These are phyloP conservation scores for Myxozyma neglecta DNA, from an alignment of 805 yeast genomes.

Conservation along the genomic window DNA sequence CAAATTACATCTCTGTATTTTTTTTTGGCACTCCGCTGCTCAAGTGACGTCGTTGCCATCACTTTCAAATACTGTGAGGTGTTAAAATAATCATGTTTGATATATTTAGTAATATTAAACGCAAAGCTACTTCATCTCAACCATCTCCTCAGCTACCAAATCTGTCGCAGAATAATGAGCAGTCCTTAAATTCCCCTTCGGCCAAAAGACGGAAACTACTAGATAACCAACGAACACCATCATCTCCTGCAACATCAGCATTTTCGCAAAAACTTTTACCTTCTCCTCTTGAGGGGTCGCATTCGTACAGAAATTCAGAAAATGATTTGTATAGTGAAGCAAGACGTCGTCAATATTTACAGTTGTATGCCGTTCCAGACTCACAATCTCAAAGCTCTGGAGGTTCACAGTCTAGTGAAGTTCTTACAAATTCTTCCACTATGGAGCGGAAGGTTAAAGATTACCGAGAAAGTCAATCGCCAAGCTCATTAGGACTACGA, in stretches of 20 bases:
- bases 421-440: not conserved
- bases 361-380: slow-evolving; percentile 1
- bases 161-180: not conserved
- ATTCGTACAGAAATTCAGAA: not conserved
- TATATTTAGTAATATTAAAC: slow-evolving; percentile 2
- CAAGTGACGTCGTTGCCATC: not conserved
- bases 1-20: not conserved
- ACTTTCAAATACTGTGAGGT: not conserved
- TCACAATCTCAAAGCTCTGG: slow-evolving; percentile 12
- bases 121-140: not conserved
- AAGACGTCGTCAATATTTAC: slow-evolving; percentile 1
- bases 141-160: slow-evolving; percentile 3
- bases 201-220: not conserved
- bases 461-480: not conserved
- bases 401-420: not conserved
- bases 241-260: not conserved
- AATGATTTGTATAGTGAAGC: slow-evolving; percentile 11
- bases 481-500: not conserved
- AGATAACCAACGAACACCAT: not conserved
- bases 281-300: not conserved
- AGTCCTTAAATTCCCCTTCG: not conserved
- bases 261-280: not conserved
- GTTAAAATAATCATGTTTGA: not conserved
- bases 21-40: not conserved
- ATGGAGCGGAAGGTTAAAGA: not conserved